These are phyloP conservation scores for Phytopythium boreale DNA, from an alignment of 352 stramenopile species.

Conservation along the genomic window DNA sequence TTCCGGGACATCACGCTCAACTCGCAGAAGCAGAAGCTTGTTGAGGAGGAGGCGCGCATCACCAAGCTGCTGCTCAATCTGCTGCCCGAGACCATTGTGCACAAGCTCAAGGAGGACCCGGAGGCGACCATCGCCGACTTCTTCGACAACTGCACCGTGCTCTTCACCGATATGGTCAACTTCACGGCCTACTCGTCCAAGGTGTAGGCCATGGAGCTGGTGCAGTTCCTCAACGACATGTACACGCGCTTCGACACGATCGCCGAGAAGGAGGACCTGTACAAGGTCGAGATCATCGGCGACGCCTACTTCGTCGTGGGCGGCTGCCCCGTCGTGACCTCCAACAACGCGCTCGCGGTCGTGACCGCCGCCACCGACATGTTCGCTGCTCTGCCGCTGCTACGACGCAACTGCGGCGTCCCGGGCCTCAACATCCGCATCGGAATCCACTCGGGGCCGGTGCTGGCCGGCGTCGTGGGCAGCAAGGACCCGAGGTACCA, in stretches of 20 bases:
- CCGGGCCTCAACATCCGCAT: conserved; percentile 85
- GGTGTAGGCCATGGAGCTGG: conserved; percentile 78
- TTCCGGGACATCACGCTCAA: conserved; percentile 81
- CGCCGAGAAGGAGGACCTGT: conserved; percentile 78
- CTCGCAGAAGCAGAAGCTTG: conserved; percentile 81
- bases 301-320: conserved; percentile 86
- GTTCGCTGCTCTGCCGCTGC: conserved; percentile 53
- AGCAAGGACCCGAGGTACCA: conserved; percentile 83
- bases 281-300: conserved; percentile 91
- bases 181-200: conserved; percentile 84
- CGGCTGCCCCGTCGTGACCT: conserved; percentile 57
- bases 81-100: conserved; percentile 79
- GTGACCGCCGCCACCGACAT: conserved; percentile 77
- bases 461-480: conserved; percentile 84
- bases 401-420: conserved; percentile 72
- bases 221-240: conserved; percentile 89
- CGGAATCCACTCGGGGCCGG: conserved; percentile 76
- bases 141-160: conserved; percentile 82
- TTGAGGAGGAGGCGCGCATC: conserved; percentile 76
- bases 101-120: conserved; percentile 80
- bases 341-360: conserved; percentile 64
- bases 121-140: conserved; percentile 80
- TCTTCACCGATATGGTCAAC: conserved; percentile 87
- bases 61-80: conserved; percentile 78
- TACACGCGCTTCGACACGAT: conserved; percentile 88